phyloP scores from a whole-genome alignment of 768 basidiomycete genomes.

The Boletus vinaceobasis region DNA sequence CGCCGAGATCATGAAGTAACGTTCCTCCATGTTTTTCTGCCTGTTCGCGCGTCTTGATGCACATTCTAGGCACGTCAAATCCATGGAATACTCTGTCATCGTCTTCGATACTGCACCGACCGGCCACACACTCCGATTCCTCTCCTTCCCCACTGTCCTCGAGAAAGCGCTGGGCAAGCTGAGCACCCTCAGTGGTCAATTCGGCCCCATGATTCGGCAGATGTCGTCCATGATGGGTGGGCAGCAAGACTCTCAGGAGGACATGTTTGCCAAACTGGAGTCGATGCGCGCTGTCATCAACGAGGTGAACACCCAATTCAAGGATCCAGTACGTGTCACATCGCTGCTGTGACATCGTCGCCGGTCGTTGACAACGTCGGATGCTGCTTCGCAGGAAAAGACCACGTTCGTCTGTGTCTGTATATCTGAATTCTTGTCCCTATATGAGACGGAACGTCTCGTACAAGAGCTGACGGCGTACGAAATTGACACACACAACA shows the following conservation, averaged over 20 bases:
- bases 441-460: slow-evolving; percentile 98
- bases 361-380: neutral
- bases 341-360: neutral
- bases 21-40: neutral
- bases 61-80: slow-evolving; percentile 86
- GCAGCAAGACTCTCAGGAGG: slow-evolving; percentile 84
- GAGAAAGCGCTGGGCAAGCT: slow-evolving; percentile 97
- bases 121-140: slow-evolving; percentile 95
- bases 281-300: slow-evolving; percentile 96
- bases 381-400: slow-evolving; percentile 64
- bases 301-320: slow-evolving; percentile 99
- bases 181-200: slow-evolving; percentile 87
- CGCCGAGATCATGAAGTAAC: slow-evolving; percentile 98
- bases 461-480: slow-evolving; percentile 94
- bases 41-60: neutral
- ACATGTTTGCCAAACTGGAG: slow-evolving; percentile 98
- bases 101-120: slow-evolving; percentile 99
- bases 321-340: slow-evolving; percentile 75
- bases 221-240: slow-evolving; percentile 98
- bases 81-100: slow-evolving; percentile 99
- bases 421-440: slow-evolving; percentile 96
- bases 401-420: slow-evolving; percentile 99
- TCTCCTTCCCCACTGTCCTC: slow-evolving; percentile 97
- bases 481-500: slow-evolving; percentile 98
- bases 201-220: slow-evolving; percentile 95